These are phyloP conservation scores for Solanum hybrid DNA, from an alignment of 305 asterid genomes.

Conservation along the genomic window DNA sequence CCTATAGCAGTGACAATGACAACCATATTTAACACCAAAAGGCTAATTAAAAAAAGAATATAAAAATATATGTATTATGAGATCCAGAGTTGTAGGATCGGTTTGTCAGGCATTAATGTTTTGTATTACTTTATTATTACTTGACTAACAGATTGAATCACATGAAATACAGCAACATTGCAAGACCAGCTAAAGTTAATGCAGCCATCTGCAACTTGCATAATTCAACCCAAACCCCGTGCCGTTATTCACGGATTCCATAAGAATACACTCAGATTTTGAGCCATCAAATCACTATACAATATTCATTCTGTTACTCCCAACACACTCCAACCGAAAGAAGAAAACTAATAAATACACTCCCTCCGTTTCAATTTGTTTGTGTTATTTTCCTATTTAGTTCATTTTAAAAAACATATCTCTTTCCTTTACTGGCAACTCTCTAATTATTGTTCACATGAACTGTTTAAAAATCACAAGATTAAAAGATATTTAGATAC, in stretches of 20 bases:
- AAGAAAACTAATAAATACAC: not conserved
- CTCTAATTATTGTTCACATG: not conserved
- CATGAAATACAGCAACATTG: conserved; percentile 31
- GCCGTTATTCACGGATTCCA: conserved; percentile 72
- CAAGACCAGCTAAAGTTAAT: conserved; percentile 24
- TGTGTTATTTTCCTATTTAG: not conserved
- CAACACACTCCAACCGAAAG: not conserved
- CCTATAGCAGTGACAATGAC: not conserved
- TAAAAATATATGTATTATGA: not conserved
- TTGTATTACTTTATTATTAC: conserved; percentile 14
- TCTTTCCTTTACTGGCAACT: not conserved
- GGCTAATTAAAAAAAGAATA: not conserved
- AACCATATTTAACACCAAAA: not conserved
- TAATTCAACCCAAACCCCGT: conserved; percentile 53
- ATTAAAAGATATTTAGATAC: not conserved
- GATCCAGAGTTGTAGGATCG: conserved; percentile 23
- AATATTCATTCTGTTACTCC: not conserved
- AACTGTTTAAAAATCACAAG: not conserved
- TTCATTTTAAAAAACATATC: fast-evolving
- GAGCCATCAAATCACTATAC: not conserved
- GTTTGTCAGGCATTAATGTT: conserved; percentile 19
- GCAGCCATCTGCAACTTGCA: conserved; percentile 33
- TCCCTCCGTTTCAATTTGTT: not conserved
- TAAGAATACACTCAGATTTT: conserved; percentile 24
- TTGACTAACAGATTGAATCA: conserved; percentile 33